These are phyloP conservation scores for Capsicum rhomboideum DNA, from an alignment of 257 asterid species.

Conservation along the genomic window DNA sequence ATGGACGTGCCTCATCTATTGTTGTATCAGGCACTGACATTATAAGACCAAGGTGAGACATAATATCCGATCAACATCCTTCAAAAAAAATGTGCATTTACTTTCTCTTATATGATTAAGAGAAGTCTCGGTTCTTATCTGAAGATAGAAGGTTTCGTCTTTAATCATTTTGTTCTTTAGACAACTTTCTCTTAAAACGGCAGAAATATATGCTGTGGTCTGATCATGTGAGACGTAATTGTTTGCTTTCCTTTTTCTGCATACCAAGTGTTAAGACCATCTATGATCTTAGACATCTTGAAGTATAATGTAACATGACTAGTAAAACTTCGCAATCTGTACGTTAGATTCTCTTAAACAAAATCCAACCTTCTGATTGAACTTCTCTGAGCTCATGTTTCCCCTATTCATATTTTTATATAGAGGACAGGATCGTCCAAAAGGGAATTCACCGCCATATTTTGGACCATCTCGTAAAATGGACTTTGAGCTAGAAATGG, in stretches of 20 bases:
- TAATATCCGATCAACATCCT: neutral
- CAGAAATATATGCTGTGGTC: neutral
- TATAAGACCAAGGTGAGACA: constrained; percentile 69
- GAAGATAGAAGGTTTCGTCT: neutral
- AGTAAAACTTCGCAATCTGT: too few relatives aligned
- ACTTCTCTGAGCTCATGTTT: neutral
- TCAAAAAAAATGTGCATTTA: too few relatives aligned
- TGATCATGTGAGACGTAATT: neutral
- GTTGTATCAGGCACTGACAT: constrained; percentile 89
- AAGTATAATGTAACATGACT: too few relatives aligned
- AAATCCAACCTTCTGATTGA: neutral
- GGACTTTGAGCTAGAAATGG: constrained; percentile 99
- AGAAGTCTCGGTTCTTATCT: neutral
- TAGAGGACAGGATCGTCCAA: constrained; percentile 87
- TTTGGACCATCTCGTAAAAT: constrained; percentile 93
- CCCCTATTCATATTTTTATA: constrained; percentile 7
- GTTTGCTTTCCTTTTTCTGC: too few relatives aligned
- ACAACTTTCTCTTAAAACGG: neutral
- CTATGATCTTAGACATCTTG: too few relatives aligned
- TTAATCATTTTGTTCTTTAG: neutral
- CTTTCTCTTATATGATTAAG: too few relatives aligned
- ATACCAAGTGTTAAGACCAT: too few relatives aligned
- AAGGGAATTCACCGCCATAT: constrained; percentile 52
- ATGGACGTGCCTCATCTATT: constrained; percentile 94
- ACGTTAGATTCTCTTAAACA: too few relatives aligned